Base-by-base conservation (phyloP, 1,284 basidiomycete species). In the Rhodotorula mucilaginosa region DNA sequence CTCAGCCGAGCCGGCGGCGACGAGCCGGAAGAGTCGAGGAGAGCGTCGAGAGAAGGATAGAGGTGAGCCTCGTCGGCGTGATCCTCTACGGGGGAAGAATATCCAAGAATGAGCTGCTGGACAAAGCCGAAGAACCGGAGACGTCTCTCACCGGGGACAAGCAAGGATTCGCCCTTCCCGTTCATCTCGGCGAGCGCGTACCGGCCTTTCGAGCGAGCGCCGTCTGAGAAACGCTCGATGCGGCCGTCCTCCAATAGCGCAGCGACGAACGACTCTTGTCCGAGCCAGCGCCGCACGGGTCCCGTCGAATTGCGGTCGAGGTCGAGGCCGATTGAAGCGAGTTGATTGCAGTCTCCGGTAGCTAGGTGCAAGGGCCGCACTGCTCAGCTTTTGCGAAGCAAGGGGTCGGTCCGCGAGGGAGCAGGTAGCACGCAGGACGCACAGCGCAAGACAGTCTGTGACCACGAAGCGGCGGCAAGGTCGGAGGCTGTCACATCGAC, bases 391-490 rank as follows among this genome's bases (percentile, higher is more conserved):
- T 44, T 44, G 1, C 39, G 13, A 44, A 44, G 39, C 39, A 44
- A 12, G 18, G 19, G 0, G 8, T 49, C 8, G 49, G 26, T 34
- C 34, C 47, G 19, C 7, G 18, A 3, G 5, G 7, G 29, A 15
- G 39, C 39, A 6, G 19, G 44, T 1, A 31, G 21, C 34, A n/a
- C 18, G 13, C 5, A 34, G 59, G 6, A 21, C 5, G 51, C 60
- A 68, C 51, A 39, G 70, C 70, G 44, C 29, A 63, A 18, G 62
- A 74, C 15, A 13, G 47, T 21, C 39, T 72, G 68, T 8, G 70
- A 67, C 64, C 64, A 71, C 18, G 64, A 69, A 26, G 67, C 67
- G 13, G 73, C 73, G 47, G 69, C 34, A 0, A 59, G 26, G 12
- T 23, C 52, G 26, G 44, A 54, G n/a, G 51, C 29, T 4, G 49